phyloP scores from a whole-genome alignment of 257 asterid species.

The Nicotiana benthamiana region DNA sequence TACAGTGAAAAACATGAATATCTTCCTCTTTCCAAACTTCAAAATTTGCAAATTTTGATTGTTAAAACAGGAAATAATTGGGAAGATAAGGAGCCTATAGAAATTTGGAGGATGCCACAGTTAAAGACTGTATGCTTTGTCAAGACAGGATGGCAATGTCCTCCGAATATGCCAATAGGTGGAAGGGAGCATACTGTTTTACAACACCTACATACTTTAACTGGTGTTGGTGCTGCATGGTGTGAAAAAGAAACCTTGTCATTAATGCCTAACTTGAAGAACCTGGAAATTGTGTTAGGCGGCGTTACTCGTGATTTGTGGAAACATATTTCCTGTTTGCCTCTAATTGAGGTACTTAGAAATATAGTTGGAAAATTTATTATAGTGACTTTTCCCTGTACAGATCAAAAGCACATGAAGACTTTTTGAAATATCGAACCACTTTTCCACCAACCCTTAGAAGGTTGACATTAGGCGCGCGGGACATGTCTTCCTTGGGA shows the following conservation, averaged over 20 bases:
- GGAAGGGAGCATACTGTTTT: background rate
- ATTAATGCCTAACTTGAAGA: conserved; percentile 18
- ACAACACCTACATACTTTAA: conserved; percentile 11
- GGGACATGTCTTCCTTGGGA: background rate
- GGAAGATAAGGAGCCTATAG: background rate
- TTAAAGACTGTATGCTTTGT: conserved; percentile 11
- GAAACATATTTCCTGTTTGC: background rate
- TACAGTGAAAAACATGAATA: background rate
- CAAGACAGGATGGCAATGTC: conserved; percentile 2
- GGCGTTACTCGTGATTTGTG: too few species aligned
- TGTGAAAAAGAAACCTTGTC: conserved; percentile 2
- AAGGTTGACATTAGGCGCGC: background rate
- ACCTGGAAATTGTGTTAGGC: conserved; percentile 7
- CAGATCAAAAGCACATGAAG: background rate
- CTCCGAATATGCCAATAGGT: background rate
- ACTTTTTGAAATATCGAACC: background rate
- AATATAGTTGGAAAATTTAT: background rate
- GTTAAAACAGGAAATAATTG: background rate
- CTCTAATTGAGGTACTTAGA: too few species aligned
- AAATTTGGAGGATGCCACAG: conserved; percentile 14
- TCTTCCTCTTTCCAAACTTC: background rate
- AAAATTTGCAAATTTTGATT: background rate
- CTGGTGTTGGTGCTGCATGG: conserved; percentile 9
- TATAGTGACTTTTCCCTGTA: background rate
- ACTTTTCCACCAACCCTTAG: conserved; percentile 20